Conservation (phyloP, 768 basidiomycete genomes). For the Boletus pseudo-olivaceus region DNA sequence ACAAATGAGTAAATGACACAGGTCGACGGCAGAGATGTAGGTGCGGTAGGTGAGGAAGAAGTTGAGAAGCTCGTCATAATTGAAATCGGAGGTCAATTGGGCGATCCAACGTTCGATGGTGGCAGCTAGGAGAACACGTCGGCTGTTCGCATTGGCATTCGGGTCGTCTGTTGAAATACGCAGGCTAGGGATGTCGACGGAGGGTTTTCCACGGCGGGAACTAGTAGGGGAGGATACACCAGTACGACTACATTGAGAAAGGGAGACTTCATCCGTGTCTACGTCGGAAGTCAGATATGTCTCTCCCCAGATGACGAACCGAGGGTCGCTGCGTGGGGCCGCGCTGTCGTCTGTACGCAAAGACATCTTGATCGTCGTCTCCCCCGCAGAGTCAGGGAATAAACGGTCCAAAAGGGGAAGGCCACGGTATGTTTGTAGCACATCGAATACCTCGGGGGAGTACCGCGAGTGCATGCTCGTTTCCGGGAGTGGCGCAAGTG, state of each 20-base stretch:
- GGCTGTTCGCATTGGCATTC: constrained; percentile 24
- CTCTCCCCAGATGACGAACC: constrained; percentile 90
- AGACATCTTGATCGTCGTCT: constrained; percentile 72
- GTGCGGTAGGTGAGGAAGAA: constrained; percentile 93
- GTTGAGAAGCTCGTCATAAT: constrained; percentile 82
- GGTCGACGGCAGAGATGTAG: constrained; percentile 74
- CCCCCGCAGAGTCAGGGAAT: constrained; percentile 50
- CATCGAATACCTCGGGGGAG: constrained; percentile 74
- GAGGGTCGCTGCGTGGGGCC: constrained; percentile 80
- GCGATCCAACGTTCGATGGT: constrained; percentile 94
- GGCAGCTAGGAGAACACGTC: constrained; percentile 70
- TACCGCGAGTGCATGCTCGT: constrained; percentile 59
- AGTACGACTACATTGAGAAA: constrained; percentile 37
- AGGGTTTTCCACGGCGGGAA: constrained; percentile 36
- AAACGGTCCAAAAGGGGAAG: constrained; percentile 70
- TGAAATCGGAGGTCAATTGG: constrained; percentile 80
- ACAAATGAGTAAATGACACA: constrained; percentile 78
- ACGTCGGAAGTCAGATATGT: constrained; percentile 31
- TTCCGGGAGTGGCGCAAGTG: constrained; percentile 40
- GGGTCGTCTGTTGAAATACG: constrained; percentile 25
- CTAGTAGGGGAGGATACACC: constrained; percentile 37
- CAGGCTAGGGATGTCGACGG: constrained; percentile 27
- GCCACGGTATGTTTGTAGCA: constrained; percentile 76
- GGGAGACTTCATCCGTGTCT: constrained; percentile 38
- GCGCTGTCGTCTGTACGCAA: constrained; percentile 62